These are phyloP conservation scores for Mucor irregularis DNA, from an alignment of 371 early-diverging fungal species.

Conservation along the genomic window DNA sequence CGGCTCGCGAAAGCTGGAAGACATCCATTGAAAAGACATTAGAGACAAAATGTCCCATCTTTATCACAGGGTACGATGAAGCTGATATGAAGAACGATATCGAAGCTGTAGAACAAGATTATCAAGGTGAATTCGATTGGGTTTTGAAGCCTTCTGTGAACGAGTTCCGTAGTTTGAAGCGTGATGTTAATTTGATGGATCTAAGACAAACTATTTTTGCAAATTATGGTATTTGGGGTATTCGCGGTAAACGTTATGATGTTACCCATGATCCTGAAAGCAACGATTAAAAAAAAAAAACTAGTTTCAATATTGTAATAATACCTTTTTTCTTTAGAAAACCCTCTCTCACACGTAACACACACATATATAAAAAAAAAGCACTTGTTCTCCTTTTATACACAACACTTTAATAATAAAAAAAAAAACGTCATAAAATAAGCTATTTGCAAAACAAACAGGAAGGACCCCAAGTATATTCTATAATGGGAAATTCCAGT, in stretches of 20 bases:
- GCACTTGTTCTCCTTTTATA: background rate
- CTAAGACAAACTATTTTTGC: constrained; percentile 73
- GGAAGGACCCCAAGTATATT: too few relatives aligned
- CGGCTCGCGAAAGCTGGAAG: constrained; percentile 70
- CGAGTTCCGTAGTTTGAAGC: constrained; percentile 72
- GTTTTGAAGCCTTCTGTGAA: constrained; percentile 72
- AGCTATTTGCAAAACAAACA: too few relatives aligned
- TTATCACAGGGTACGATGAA: constrained; percentile 79
- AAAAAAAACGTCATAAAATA: background rate
- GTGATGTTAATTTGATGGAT: constrained; percentile 75
- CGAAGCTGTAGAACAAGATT: constrained; percentile 60
- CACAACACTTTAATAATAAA: background rate
- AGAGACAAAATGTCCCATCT: constrained; percentile 82
- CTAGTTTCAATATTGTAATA: background rate
- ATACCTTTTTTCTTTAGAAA: background rate
- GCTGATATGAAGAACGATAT: constrained; percentile 68
- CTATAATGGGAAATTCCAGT: too few relatives aligned
- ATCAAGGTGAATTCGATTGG: constrained; percentile 74
- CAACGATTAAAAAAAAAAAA: constrained; percentile 14
- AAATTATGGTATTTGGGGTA: constrained; percentile 84
- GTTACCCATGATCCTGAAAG: constrained; percentile 53
- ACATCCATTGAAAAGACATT: constrained; percentile 68
- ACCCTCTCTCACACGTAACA: background rate
- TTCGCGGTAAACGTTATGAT: constrained; percentile 86
- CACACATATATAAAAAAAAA: too few relatives aligned